Evolutionary conservation across 768 basidiomycete species (phyloP), one percentile per base, ranked within the genome.

Genomic region (Daedaleopsis nitida): DNA sequence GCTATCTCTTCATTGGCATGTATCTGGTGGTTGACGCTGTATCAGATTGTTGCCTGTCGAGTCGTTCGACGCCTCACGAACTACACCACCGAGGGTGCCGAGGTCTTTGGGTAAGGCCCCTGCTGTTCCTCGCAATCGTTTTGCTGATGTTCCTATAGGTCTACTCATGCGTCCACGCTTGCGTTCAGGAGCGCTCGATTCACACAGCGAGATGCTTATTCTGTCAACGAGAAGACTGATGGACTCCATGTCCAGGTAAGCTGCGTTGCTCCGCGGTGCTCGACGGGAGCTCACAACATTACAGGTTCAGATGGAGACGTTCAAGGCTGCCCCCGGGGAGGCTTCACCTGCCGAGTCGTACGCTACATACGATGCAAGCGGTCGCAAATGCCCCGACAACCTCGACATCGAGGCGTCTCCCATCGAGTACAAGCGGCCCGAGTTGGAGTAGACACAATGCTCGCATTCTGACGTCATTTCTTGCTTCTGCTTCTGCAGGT

Each of bases 41-140:
- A 57, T 32, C 23, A 89, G 87, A 88, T 89, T 65, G 88, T 87
- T 5, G 87, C 81, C 0, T 80, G 77, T 59, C 80, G 81, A 37
- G 84, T 78, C 14, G 87, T 89, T n/a, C 84, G 88, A 52, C 80
- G 88, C 49, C 68, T 91, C 62, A 81, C 81, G 50, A 86, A 85
- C 66, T 89, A 82, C 69, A 81, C 80, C 13, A 70, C 75, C 14
- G 70, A 76, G 50, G 81, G 78, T 4, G 68, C 81, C 9, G 84
- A 83, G 64, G 66, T 83, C 39, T 84, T 83, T 70, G 70, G 74
- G 86, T 89, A 68, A 32, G 86, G 75, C 3, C 50, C 35, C 32
- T 17, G 37, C 37, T 52, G 17, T 21, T 55, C 42, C 42, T n/a
- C 21, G 23, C 34, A 9, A 21, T 34, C 34, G 23, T 78, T 84